Percentiles rank a stretch among this genome's conserved stretches.
Conservation (phyloP, 148 eudicot species). For the Pouteria glomerata region DNA sequence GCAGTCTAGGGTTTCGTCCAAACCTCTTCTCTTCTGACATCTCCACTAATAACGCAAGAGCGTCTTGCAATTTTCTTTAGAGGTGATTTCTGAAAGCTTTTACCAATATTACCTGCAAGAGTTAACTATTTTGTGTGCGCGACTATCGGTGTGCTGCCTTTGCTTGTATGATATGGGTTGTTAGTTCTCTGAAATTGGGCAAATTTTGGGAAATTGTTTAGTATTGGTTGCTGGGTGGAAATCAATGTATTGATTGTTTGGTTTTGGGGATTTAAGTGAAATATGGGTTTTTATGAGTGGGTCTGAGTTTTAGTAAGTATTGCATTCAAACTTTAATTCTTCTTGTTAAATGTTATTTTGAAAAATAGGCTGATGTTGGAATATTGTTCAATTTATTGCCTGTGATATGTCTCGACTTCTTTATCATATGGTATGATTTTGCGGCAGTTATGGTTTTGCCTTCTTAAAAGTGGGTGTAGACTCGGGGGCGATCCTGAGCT, state of each 20-base stretch:
- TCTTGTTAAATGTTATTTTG: not conserved
- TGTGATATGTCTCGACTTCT: not conserved
- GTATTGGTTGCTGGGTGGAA: not conserved
- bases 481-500: not conserved
- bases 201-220: not conserved
- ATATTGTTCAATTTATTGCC: not conserved
- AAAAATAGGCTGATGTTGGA: not conserved
- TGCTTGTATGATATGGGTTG: not conserved
- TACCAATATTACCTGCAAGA: not conserved
- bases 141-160: not conserved
- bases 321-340: not conserved
- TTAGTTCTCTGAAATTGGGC: not conserved
- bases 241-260: not conserved
- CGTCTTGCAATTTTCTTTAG: slow-evolving; percentile 12
- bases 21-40: not conserved
- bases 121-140: not conserved
- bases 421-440: not conserved
- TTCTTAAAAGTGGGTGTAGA: not conserved
- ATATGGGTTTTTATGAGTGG: not conserved
- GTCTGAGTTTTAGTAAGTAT: not conserved
- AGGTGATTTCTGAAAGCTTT: slow-evolving; percentile 18
- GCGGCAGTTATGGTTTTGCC: not conserved
- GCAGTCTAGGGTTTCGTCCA: slow-evolving; percentile 9
- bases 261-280: not conserved
- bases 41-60: slow-evolving; percentile 8